These are phyloP conservation scores for Aspergillus mulundensis DNA, from an alignment of 495 filamentous ascomycete genomes.

Conservation along the genomic window DNA sequence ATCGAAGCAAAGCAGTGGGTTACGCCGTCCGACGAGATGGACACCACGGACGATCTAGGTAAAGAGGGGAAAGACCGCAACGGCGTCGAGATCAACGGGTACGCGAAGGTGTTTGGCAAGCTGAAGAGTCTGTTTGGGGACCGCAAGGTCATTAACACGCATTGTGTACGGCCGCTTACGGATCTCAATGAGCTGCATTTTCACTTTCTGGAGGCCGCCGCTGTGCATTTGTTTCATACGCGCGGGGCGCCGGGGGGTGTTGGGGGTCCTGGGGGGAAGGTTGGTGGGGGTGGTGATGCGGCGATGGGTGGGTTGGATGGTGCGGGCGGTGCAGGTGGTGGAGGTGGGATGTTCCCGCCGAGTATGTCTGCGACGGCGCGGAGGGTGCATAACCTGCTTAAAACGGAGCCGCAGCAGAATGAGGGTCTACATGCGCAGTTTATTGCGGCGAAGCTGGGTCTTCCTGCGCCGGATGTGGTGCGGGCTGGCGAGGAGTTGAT, in stretches of 20 bases:
- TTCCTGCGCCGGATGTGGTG: constrained; percentile 64
- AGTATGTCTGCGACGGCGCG: constrained; percentile 52
- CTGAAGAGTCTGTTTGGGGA: constrained; percentile 67
- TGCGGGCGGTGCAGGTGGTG: constrained; percentile 31
- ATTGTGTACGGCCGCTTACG: constrained; percentile 69
- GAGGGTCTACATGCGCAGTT: constrained; percentile 77
- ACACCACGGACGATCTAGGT: constrained; percentile 29
- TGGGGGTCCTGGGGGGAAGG: constrained; percentile 22
- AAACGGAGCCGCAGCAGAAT: constrained; percentile 59
- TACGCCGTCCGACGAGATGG: constrained; percentile 54
- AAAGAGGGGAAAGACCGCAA: constrained; percentile 34
- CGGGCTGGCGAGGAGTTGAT: constrained; percentile 77
- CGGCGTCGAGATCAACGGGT: constrained; percentile 61
- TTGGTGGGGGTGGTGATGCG: constrained; percentile 29
- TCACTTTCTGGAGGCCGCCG: constrained; percentile 84
- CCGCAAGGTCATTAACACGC: constrained; percentile 75
- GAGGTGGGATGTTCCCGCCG: constrained; percentile 32
- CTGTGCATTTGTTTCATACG: constrained; percentile 81
- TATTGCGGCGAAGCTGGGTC: constrained; percentile 58
- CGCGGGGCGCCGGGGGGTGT: constrained; percentile 58
- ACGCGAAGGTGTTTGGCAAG: constrained; percentile 77
- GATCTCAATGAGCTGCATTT: constrained; percentile 90
- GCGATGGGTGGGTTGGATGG: constrained; percentile 31
- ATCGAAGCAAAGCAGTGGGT: constrained; percentile 94
- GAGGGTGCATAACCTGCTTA: constrained; percentile 65